phyloP scores from a whole-genome alignment of 306 rosid species.

The Delonix regia region DNA sequence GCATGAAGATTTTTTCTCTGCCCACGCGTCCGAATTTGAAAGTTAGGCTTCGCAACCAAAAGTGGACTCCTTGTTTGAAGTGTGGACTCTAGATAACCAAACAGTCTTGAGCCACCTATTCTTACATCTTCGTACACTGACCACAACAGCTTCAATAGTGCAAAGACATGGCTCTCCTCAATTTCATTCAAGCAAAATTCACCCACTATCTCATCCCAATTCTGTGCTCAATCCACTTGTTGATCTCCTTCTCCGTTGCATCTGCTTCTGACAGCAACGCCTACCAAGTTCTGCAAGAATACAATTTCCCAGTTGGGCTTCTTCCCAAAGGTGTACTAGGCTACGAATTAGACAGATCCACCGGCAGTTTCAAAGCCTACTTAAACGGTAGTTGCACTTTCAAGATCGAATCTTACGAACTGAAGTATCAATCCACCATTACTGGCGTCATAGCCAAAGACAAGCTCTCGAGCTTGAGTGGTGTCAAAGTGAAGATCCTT shows the following conservation, averaged over 20 bases:
- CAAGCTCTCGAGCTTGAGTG: constrained; percentile 49
- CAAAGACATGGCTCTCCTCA: constrained; percentile 12
- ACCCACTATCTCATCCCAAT: neutral
- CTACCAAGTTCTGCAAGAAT: constrained; percentile 51
- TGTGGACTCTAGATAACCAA: too few species aligned
- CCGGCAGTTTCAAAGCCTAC: constrained; percentile 55
- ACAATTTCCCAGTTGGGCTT: constrained; percentile 57
- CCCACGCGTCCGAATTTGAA: neutral
- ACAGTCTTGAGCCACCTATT: neutral
- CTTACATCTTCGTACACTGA: neutral
- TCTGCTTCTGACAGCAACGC: constrained; percentile 6
- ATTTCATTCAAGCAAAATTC: constrained; percentile 13
- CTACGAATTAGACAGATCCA: constrained; percentile 48
- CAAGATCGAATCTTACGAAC: constrained; percentile 43
- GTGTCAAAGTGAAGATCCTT: constrained; percentile 51
- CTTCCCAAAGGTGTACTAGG: constrained; percentile 55
- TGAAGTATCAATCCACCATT: constrained; percentile 58
- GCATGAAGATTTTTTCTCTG: neutral
- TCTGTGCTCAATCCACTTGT: constrained; percentile 18
- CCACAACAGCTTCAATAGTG: neutral
- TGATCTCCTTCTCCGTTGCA: constrained; percentile 33
- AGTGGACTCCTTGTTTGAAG: neutral
- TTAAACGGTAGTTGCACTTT: constrained; percentile 49
- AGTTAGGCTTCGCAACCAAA: neutral
- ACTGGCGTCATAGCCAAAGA: constrained; percentile 48